A percentile compares a stretch with the other conserved stretches of the same genome.
Evolutionary conservation across 2,329 filamentous ascomycete species (phyloP).

Genomic region (Fusarium sp.): DNA sequence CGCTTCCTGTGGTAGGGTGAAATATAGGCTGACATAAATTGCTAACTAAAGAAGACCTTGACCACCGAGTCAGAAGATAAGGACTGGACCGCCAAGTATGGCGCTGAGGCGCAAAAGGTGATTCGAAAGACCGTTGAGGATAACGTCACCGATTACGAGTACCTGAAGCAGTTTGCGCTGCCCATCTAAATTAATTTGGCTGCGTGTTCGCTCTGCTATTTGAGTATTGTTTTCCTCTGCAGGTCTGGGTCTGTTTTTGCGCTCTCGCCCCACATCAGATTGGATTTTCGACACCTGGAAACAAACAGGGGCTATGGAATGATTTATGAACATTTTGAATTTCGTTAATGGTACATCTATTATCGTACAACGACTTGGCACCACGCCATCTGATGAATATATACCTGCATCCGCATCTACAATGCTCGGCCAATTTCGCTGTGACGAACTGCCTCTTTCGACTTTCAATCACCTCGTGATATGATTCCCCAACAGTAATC

Average conservation of each 20-base stretch:
- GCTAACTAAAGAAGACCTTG: conserved; percentile 67
- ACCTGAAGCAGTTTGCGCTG: conserved; percentile 77
- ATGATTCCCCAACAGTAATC: conserved; percentile 5
- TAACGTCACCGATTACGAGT: conserved; percentile 82
- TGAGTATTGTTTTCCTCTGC: conserved; percentile 16
- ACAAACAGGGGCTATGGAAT: conserved; percentile 24
- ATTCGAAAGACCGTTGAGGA: conserved; percentile 79
- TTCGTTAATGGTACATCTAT: conserved; percentile 50
- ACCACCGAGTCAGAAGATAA: conserved; percentile 75
- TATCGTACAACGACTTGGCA: conserved; percentile 49
- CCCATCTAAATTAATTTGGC: conserved; percentile 27
- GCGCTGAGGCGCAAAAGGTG: conserved; percentile 75
- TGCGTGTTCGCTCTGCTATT: conserved; percentile 14
- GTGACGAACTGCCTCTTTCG: conserved; percentile 9
- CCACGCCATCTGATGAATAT: conserved; percentile 39
- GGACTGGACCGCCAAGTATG: conserved; percentile 82
- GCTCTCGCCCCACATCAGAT: conserved; percentile 23
- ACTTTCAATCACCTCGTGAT: conserved; percentile 5
- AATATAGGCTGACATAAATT: conserved; percentile 35
- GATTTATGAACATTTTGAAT: conserved; percentile 43
- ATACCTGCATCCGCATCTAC: conserved; percentile 39
- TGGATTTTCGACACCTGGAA: conserved; percentile 23
- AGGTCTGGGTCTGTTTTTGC: conserved; percentile 13
- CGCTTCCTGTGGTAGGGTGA: conserved; percentile 43
- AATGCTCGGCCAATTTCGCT: conserved; percentile 19